Conservation (phyloP, 768 basidiomycete genomes). For the Amyloporia xantha region DNA sequence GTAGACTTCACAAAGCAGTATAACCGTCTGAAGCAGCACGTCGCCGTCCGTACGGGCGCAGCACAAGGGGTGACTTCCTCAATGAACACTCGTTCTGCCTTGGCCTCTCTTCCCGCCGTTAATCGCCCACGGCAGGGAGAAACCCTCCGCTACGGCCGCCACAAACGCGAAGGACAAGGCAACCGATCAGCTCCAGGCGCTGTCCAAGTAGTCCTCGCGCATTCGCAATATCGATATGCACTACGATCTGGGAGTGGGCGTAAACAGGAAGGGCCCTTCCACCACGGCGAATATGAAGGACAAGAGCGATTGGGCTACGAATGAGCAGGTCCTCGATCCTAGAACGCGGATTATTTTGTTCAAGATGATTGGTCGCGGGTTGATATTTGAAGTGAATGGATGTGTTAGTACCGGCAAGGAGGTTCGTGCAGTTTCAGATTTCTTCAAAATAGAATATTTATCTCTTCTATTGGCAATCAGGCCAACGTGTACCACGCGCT, state of each 20-base stretch:
- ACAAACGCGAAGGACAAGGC: constrained; percentile 54
- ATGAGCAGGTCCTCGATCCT: constrained; percentile 93
- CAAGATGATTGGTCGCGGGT: constrained; percentile 89
- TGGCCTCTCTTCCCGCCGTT: constrained; percentile 62
- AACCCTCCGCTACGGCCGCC: constrained; percentile 11
- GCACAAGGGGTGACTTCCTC: constrained; percentile 55
- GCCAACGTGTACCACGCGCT: too few species aligned
- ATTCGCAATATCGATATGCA: constrained; percentile 71
- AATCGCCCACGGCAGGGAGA: constrained; percentile 50
- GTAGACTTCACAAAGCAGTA: constrained; percentile 98
- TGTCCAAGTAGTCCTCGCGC: constrained; percentile 72
- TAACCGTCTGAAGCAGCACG: constrained; percentile 89
- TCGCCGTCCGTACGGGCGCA: constrained; percentile 71
- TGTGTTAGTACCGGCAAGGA: too few species aligned
- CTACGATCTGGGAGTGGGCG: constrained; percentile 60
- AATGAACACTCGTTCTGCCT: constrained; percentile 39
- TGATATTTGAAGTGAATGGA: constrained; percentile 91
- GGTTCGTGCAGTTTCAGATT: too few species aligned
- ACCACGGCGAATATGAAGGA: constrained; percentile 88
- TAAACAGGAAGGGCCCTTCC: constrained; percentile 90
- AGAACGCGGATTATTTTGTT: constrained; percentile 91
- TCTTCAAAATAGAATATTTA: too few species aligned
- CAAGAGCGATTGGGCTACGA: constrained; percentile 94
- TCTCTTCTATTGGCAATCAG: too few species aligned
- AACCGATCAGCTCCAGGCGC: constrained; percentile 62